Evolutionary conservation across 768 basidiomycete genomes (phyloP).

Genomic region (Pholiota conissans): DNA sequence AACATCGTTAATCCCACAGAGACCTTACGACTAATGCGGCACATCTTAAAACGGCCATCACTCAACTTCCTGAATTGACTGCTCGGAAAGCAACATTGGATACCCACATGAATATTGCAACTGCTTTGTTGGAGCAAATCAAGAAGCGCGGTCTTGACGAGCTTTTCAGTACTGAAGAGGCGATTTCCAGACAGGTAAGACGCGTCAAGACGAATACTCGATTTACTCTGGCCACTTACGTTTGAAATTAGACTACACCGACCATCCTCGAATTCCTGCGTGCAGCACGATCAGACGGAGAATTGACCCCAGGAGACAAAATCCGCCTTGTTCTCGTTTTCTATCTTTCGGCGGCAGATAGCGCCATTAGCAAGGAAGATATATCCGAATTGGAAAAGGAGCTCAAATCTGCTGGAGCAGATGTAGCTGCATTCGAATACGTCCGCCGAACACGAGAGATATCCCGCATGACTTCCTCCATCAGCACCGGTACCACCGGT

Average conservation of each 20-base stretch:
- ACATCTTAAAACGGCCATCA: conserved; percentile 95
- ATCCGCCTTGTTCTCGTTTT: conserved; percentile 94
- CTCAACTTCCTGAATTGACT: conserved; percentile 93
- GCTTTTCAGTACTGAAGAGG: conserved; percentile 95
- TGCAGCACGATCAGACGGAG: conserved; percentile 60
- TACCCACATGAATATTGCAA: conserved; percentile 99
- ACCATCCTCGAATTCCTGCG: conserved; percentile 89
- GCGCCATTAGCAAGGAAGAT: conserved; percentile 83
- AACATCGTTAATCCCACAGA: conserved; percentile 32
- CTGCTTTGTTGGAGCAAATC: conserved; percentile 91
- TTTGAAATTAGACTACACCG: conserved; percentile 56
- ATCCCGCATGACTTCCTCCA: conserved; percentile 83
- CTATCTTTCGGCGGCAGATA: conserved; percentile 86
- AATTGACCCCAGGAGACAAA: conserved; percentile 79
- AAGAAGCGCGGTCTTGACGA: conserved; percentile 94
- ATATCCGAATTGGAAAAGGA: conserved; percentile 85
- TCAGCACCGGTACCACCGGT: conserved; percentile 52
- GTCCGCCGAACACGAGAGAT: conserved; percentile 91
- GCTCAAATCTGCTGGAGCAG: conserved; percentile 78
- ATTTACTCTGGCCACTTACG: background rate
- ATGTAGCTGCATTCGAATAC: conserved; percentile 85
- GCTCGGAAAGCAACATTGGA: conserved; percentile 96
- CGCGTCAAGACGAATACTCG: background rate
- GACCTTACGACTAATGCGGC: conserved; percentile 93
- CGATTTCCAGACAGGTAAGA: conserved; percentile 76